Base-by-base conservation (phyloP, 1,139 yeast genomes). In the Lodderomyces theae region DNA sequence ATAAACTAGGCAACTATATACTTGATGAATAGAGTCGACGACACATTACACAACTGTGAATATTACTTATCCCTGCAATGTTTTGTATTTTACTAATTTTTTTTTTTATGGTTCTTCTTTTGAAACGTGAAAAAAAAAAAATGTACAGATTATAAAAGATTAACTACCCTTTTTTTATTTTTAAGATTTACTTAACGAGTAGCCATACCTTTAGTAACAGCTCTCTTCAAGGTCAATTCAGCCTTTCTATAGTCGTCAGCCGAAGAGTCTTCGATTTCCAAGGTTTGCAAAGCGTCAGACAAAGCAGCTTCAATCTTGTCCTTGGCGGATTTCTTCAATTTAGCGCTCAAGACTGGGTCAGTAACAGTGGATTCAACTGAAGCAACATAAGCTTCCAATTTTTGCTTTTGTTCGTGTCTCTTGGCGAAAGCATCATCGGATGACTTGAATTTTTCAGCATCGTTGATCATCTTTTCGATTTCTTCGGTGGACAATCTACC, bases 181-280 rank as follows among this genome's bases (percentile, higher is more conserved):
- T 31, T 5, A 9, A 13, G 4, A 4, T n/a, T n/a, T 31, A 33
- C 25, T 84, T 87, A 89, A 83, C 97, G 97, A 74, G 97, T 82
- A 63, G 96, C 86, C 89, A 89, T 87, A 73, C 97, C 97, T 82
- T 89, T 92, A 80, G 97, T 90, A 72, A 89, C 97, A 69, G 94
- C 96, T 78, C 98, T 86, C 89, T 92, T 92, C 73, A 92, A 87
- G 73, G 90, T 84, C 71, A 94, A 88, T 82, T 92, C 98, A 68
- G 98, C 98, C 85, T 88, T 92, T 86, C 97, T 87, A 80, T 78
- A 83, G 74, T 89, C 97, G 66, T 92, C 98, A 69, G 97, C 92
- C 63, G 94, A 65, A 52, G 96, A 81, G 59, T 92, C 98, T 80
- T 90, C 96, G 58, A 92, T 78, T 79, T 90, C 97, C 70, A 92